Base-by-base conservation (phyloP, 2,329 filamentous ascomycete genomes). In the Ophiocordyceps camponoti-leonardi region DNA sequence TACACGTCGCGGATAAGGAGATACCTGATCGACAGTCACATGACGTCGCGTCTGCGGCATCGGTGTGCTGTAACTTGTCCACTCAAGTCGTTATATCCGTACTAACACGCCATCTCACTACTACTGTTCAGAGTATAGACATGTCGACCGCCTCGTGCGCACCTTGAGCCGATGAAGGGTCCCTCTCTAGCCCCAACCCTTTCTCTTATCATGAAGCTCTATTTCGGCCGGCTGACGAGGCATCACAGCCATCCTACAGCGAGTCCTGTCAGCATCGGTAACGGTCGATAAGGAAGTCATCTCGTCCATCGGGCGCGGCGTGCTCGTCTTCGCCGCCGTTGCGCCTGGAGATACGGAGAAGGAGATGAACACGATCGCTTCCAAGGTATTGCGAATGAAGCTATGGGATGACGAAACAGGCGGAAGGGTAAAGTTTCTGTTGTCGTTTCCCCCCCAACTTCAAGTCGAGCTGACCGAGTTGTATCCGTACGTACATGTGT, bases 231-330 rank as follows among this genome's bases (percentile, higher is more conserved):
- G 31, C 31, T 35, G 31, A 35, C 31, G 31, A 35, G 1, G 31
- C 13, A 26, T 26, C 13, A 13, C 57, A 95, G 92, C 87, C 45
- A 85, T 98, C 49, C 68, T 96, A 45, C 92, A 98, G 65, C 78
- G 92, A 52, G 92, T 98, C 44, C 78, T 94, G 49, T 96, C 88
- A 41, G 90, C 90, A 49, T 95, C 90, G 8, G 92, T 98, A 55
- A 92, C 87, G 1, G 90, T 98, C 45, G 88, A 98, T 59, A 83
- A 86, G 58, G 74, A 94, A 59, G 67, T 94, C 28, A 76, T 98
- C 42, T 96, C 92, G 1, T 84, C 83, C 3, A 96, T 98, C 56
- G 86, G 86, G 48, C 85, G 82, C 63, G 92, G 92, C 28, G 67
- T 98, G 41, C 71, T 98, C 7, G 86, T 96, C 30, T 83, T 98